Conservation (phyloP, 306 rosid genomes). For the Citrullus colocynthis region DNA sequence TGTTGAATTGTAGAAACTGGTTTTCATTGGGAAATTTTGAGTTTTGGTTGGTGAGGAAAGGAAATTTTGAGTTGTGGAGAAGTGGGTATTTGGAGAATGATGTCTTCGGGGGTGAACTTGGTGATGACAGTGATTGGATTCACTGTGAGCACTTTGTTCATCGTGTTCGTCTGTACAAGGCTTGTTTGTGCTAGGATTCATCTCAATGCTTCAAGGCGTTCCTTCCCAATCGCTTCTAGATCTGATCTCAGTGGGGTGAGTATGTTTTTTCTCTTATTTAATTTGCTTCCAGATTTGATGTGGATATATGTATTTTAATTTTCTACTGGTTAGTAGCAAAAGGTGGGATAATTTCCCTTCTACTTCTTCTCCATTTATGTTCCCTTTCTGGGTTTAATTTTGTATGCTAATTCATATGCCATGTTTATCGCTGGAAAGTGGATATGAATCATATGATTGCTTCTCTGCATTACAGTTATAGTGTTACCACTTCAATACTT, state of each 20-base stretch:
- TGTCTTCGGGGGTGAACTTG: slow-evolving; percentile 69
- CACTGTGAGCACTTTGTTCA: slow-evolving; percentile 88
- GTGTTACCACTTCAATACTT: neutral
- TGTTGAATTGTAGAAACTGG: neutral
- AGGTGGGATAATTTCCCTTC: neutral
- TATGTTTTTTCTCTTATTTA: neutral
- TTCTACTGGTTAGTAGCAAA: neutral
- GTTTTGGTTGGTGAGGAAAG: neutral
- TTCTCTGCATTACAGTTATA: neutral
- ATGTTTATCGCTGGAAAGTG: neutral
- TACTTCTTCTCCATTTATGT: neutral
- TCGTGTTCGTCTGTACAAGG: slow-evolving; percentile 76
- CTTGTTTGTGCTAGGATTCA: slow-evolving; percentile 89
- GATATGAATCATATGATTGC: neutral
- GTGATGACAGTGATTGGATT: slow-evolving; percentile 97
- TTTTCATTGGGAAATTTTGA: slow-evolving; percentile 7
- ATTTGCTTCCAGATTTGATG: neutral
- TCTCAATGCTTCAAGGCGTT: slow-evolving; percentile 59
- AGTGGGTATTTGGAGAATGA: slow-evolving; percentile 24
- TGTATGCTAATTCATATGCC: neutral
- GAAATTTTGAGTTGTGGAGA: neutral
- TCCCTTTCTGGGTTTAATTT: neutral
- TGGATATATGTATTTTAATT: neutral
- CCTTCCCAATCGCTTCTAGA: slow-evolving; percentile 69
- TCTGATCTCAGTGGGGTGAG: slow-evolving; percentile 63